Evolutionary conservation across 805 yeast species (phyloP), one percentile per base, ranked within the genome.

Genomic region (Candida mattraensis): DNA sequence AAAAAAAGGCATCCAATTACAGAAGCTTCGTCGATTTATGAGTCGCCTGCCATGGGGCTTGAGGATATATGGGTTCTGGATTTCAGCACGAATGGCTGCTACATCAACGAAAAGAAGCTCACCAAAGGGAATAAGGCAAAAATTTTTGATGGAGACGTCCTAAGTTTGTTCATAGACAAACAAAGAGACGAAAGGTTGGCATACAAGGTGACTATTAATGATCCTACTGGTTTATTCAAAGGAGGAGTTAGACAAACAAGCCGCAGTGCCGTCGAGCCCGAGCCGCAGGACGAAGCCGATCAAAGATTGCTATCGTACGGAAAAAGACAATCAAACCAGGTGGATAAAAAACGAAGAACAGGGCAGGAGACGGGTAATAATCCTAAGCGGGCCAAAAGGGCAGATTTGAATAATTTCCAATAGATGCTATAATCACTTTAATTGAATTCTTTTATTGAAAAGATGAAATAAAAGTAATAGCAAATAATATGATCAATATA

Each of bases 31-130:
- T 69, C 80, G 4, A 47, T 43, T 16, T 76, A 66, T 52, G 87
- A 80, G 47, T 76, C 83, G 7, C 87, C 89, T 0, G 88, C 87
- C 0, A 82, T 76, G 60, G 67, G 63, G n/a, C 61, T 80, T 6
- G 85, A 80, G 38, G 88, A 80, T 53, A 67, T 85, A 11, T 87
- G 95, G 94, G 63, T 89, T 19, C 61, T 85, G 30, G 96, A 88
- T 48, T 74, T 69, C 43, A 83, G 93, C 37, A 77, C 94, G 0
- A 89, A 88, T 58, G 82, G 86, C 2, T 84, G 96, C 54, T 76
- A 67, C 48, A 72, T 89, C 6, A 85, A 87, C 50, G 73, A 74
- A 6, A 58, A 63, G 6, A 69, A 69, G 31, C 54, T 86, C 29
- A 82, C 83, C 0, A 76, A 77, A 41, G 82, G 83, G 3, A 68